Evolutionary conservation across 2,329 filamentous ascomycete genomes (phyloP), one percentile per base, ranked within the genome.

Genomic region (Alternaria arbusti): DNA sequence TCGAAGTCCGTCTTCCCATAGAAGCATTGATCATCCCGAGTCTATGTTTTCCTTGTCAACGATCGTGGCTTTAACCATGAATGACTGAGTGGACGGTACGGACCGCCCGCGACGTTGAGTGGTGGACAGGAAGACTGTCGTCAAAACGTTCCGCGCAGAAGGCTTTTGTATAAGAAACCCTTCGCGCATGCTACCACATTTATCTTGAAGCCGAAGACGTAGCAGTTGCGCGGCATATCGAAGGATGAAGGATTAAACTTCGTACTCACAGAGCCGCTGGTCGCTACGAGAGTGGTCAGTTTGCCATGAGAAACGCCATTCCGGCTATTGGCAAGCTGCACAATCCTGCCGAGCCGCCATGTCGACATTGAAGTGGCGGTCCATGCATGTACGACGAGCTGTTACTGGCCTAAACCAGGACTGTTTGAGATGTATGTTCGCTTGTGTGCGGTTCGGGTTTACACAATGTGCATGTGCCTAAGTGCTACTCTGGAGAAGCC

Each of bases 351-450:
- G 54, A 61, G 54, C 55, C 58, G 57, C 52, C 32, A 44, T 44
- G 15, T 49, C 46, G 57, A 66, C 50, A 66, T 64, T 64, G 63
- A 68, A 66, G 49, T 54, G 40, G 52, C 52, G 45, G 25, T 15
- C 55, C 46, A 54, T 66, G 63, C 63, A 61, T 63, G 55, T 44
- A 59, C 49, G 57, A 59, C 36, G 23, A 40, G n/a, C 60, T 45
- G 36, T 47, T 51, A 52, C 58, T 57, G 47, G 30, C 26, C 32
- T 50, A 36, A 57, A 43, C 57, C 57, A 59, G 43, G 55, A 55
- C 45, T 46, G 15, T 30, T 23, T 40, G 28, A 50, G 52, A 61
- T 54, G 10, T 47, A 40, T 43, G 40, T 22, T 52, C 46, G 46
- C 54, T 26, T 59, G 40, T 40, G 45, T 20, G 51, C 55, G 32